Evolutionary conservation across 2,329 filamentous ascomycete species (phyloP).

Genomic region (Intubia oerlemansii): DNA sequence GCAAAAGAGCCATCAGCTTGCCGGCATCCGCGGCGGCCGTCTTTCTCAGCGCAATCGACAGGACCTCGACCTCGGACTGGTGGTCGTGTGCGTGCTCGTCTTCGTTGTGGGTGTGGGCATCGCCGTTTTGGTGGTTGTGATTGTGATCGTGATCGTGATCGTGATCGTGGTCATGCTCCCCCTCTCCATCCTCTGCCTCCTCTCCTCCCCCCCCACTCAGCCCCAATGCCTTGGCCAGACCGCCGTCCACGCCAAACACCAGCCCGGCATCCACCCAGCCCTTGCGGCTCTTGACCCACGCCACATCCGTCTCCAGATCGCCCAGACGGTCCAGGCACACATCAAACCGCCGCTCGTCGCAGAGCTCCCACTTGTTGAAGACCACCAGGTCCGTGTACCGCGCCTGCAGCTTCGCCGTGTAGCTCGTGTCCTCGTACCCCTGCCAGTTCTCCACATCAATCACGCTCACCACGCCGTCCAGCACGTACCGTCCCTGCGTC

Average conservation of each 20-base stretch:
- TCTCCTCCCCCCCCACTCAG: too few species aligned
- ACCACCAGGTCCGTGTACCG: conserved; percentile 78
- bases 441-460: conserved; percentile 91
- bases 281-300: conserved; percentile 67
- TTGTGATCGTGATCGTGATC: conserved; percentile 16
- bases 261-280: conserved; percentile 62
- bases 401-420: conserved; percentile 74
- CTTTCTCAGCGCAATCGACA: too few species aligned
- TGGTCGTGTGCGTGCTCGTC: conserved; percentile 37
- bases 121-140: conserved; percentile 15
- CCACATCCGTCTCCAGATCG: conserved; percentile 59
- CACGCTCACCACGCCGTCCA: conserved; percentile 78
- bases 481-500: conserved; percentile 41
- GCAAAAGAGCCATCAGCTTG: conserved; percentile 45
- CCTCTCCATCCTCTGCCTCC: too few species aligned
- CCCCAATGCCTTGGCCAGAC: conserved; percentile 23
- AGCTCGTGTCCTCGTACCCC: conserved; percentile 79
- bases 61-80: conserved; percentile 81
- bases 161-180: conserved; percentile 18
- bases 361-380: conserved; percentile 80
- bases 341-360: conserved; percentile 54
- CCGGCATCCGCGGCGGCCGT: conserved; percentile 47
- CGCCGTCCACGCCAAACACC: conserved; percentile 73
- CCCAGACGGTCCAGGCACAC: conserved; percentile 58
- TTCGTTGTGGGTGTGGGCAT: conserved; percentile 13